A percentile compares a stretch with the other conserved stretches of the same genome.
Conservation (phyloP, 345 rosid genomes). For the Ricinus communis region DNA sequence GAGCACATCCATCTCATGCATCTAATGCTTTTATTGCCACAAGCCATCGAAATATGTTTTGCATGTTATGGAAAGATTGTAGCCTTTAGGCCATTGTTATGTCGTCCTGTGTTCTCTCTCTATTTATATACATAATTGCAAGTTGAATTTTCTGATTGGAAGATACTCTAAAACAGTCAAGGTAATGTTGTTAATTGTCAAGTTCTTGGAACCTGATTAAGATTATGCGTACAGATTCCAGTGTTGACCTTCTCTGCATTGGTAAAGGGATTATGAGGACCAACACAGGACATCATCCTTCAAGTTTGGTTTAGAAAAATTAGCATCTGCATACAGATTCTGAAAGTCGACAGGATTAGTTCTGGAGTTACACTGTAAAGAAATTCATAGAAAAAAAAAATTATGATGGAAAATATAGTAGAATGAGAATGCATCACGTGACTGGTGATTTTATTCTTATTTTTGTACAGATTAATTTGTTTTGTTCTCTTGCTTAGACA, state of each 20-base stretch:
- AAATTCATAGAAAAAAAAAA: constrained; percentile 21
- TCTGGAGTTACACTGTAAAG: constrained; percentile 37
- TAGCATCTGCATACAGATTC: constrained; percentile 26
- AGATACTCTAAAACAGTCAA: not conserved
- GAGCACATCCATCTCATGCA: constrained; percentile 14
- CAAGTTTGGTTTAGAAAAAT: constrained; percentile 14
- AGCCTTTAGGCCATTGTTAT: not conserved
- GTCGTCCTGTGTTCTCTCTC: not conserved
- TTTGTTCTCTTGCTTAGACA: constrained; percentile 19
- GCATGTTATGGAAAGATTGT: not conserved
- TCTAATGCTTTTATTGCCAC: not conserved
- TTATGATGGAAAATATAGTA: constrained; percentile 18
- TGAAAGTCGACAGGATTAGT: constrained; percentile 25
- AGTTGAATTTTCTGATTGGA: no score
- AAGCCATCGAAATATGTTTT: not conserved
- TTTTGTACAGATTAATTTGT: constrained; percentile 45
- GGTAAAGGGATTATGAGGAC: constrained; percentile 20
- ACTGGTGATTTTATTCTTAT: constrained; percentile 26
- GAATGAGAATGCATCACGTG: constrained; percentile 25
- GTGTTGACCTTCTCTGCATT: constrained; percentile 21
- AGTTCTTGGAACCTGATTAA: constrained; percentile 2
- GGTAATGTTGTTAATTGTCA: not conserved
- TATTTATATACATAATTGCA: no score
- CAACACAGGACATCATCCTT: constrained; percentile 13
- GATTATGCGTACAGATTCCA: constrained; percentile 30